Evolutionary conservation across 257 asterid species (phyloP).

Genomic region (Gentiana straminea): DNA sequence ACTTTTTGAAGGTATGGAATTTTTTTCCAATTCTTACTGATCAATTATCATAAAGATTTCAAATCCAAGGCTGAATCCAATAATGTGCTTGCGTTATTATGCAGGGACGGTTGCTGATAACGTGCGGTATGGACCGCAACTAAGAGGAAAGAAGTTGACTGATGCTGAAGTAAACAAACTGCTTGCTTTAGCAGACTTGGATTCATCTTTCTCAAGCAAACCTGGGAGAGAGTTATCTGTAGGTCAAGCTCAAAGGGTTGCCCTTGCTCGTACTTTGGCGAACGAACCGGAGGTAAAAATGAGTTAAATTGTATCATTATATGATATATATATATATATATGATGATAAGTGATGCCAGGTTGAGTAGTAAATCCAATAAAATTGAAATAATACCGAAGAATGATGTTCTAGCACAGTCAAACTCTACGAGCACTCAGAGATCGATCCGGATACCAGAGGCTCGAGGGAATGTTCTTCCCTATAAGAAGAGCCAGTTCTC

Average conservation of each 20-base stretch:
- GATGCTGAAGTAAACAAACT: constrained; percentile 48
- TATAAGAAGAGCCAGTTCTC: no score
- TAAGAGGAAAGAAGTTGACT: constrained; percentile 41
- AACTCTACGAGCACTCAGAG: no score
- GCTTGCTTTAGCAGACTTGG: constrained; percentile 66
- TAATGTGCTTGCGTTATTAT: neutral
- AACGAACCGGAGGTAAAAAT: constrained; percentile 56
- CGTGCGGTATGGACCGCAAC: constrained; percentile 60
- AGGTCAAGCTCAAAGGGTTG: constrained; percentile 87
- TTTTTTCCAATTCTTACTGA: neutral
- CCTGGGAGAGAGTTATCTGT: constrained; percentile 57
- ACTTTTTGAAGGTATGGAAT: constrained; percentile 49
- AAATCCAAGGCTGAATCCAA: no score
- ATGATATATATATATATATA: no score
- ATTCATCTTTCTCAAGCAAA: constrained; percentile 49
- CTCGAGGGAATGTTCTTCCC: no score
- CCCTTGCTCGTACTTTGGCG: constrained; percentile 75
- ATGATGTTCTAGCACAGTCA: no score
- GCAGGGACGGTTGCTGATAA: constrained; percentile 71
- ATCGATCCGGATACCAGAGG: no score
- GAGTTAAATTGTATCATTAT: no score
- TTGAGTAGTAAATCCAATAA: no score
- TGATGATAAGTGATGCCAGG: no score
- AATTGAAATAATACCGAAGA: no score
- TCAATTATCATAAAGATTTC: neutral